phyloP scores from a whole-genome alignment of 371 early-diverging fungal species.

The Chytridium lagenaria region DNA sequence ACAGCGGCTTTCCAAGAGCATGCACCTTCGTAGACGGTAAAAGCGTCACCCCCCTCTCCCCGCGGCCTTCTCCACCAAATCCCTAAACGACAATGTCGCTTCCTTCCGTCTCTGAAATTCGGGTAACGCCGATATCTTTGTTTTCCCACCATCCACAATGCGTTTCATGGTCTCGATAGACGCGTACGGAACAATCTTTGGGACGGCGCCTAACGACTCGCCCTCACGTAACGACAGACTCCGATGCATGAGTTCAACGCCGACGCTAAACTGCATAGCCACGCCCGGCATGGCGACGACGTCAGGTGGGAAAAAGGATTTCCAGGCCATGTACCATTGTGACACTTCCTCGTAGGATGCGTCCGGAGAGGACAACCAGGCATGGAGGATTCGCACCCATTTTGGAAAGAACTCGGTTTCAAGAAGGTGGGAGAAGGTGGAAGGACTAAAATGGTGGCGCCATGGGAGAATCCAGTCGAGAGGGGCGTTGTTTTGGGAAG shows the following conservation, averaged over 20 bases:
- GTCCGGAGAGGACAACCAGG: conserved; percentile 66
- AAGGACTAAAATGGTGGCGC: conserved; percentile 62
- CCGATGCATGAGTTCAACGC: conserved; percentile 73
- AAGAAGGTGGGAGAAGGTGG: conserved; percentile 65
- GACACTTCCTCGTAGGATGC: conserved; percentile 66
- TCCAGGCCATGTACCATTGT: conserved; percentile 84
- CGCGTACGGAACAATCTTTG: conserved; percentile 32
- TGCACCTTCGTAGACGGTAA: conserved; percentile 50
- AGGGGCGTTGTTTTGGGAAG: conserved; percentile 64
- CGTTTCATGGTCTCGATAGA: conserved; percentile 6
- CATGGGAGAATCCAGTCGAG: conserved; percentile 70
- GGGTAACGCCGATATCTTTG: conserved; percentile 12
- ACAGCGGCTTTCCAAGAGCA: conserved; percentile 57
- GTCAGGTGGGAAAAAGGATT: conserved; percentile 61
- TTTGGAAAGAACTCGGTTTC: conserved; percentile 80
- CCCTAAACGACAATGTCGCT: conserved; percentile 50
- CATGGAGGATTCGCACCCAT: conserved; percentile 71
- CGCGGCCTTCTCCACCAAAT: conserved; percentile 57
- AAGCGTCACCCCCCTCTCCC: conserved; percentile 51
- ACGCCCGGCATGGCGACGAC: conserved; percentile 51
- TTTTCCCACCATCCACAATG: conserved; percentile 11
- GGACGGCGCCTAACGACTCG: conserved; percentile 30
- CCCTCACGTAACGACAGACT: conserved; percentile 33
- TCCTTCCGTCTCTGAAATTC: conserved; percentile 32
- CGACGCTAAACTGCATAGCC: conserved; percentile 65